Base-by-base conservation (phyloP, 2,329 filamentous ascomycete species). In the Aspergillus fumigatus region DNA sequence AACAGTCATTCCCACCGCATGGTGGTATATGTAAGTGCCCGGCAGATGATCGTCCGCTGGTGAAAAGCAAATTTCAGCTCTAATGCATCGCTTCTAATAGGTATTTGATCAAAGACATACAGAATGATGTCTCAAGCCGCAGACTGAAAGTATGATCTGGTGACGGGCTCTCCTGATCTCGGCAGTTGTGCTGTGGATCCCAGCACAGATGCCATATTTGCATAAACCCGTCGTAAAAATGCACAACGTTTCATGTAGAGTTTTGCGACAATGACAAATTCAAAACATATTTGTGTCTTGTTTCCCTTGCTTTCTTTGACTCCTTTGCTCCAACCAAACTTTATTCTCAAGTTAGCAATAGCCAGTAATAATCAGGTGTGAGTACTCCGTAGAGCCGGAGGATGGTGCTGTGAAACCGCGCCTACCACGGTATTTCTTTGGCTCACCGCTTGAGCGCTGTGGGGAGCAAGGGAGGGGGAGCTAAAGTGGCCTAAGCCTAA, bases 21-120 rank as follows among this genome's bases (percentile, higher is more conserved):
- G 96, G 79, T 97, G 90, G 90, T 99, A 99, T 74, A 92, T 89
- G 92, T 97, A 79, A 81, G 91, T 86, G 19, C 23, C 19, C 43
- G 26, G 11, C 25, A 23, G 21, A 47, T 48, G 35, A 29, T n/a
- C 10, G 19, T 25, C 40, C 21, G 11, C 40, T 19, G 14, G 25
- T 35, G 10, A 35, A 26, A 10, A 19, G 19, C 19, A 7, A 38
- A 14, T 45, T 45, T 32, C 50, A 48, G 50, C 40, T 21, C 68
- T 75, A 52, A 76, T 63, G 45, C 27, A 23, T 26, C 38, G 23
- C 53, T 4, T 58, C 54, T 61, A 57, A 53, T 64, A 96, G 92
- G 67, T 97, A 96, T 73, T 77, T 97, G 60, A 78, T 96, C 60
- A 92, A 86, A 73, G 92, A 97, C 73, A 85, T 91, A 4, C 84